A percentile compares a stretch with the other conserved stretches of the same genome.
These are phyloP conservation scores for Ampelocalamus luodianensis DNA, from an alignment of 176 grass and related monocot species.

Conservation along the genomic window DNA sequence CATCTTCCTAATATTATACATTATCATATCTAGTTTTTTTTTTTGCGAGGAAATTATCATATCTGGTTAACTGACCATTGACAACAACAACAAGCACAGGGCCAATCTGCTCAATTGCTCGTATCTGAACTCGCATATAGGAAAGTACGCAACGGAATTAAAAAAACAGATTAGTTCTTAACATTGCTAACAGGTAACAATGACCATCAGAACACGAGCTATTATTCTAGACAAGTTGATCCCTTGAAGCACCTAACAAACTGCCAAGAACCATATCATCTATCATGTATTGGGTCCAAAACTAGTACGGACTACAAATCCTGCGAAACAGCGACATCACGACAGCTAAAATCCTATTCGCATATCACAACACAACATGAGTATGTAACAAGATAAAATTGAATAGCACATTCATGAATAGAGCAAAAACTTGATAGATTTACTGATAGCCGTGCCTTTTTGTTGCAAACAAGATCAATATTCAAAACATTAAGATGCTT, in stretches of 20 bases:
- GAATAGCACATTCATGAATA: neutral
- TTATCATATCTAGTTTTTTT: slow-evolving; percentile 25
- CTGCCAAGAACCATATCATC: neutral
- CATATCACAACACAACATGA: neutral
- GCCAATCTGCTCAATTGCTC: slow-evolving; percentile 17
- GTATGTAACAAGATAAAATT: neutral
- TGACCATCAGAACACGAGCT: slow-evolving; percentile 19
- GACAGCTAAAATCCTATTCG: slow-evolving; percentile 14
- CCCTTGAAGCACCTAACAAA: neutral
- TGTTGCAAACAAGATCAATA: neutral
- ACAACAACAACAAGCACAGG: neutral
- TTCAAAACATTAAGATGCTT: neutral
- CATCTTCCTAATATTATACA: slow-evolving; percentile 26
- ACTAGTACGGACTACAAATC: neutral
- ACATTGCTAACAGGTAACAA: neutral
- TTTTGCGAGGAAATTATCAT: neutral
- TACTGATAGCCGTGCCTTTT: neutral
- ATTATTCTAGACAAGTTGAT: slow-evolving; percentile 8
- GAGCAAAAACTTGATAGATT: neutral
- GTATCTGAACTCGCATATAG: slow-evolving; percentile 6
- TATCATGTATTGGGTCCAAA: neutral
- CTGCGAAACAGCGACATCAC: neutral
- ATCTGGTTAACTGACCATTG: neutral
- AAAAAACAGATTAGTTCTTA: neutral
- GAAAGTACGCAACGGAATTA: neutral